Conservation (phyloP, 2,329 filamentous ascomycete genomes). For the Fusarium cicatricum region DNA sequence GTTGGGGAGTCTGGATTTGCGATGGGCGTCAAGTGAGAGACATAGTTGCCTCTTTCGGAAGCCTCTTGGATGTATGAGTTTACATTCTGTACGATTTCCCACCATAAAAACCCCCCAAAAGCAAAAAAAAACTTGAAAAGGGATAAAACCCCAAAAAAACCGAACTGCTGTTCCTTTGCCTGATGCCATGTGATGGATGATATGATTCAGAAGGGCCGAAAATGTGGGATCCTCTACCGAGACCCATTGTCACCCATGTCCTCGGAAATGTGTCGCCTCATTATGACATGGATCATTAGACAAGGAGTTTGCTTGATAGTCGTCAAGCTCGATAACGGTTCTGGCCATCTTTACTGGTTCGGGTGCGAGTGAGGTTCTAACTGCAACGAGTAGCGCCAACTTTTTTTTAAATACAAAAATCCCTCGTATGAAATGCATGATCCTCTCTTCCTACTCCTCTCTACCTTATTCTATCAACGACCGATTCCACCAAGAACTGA, state of each 20-base stretch:
- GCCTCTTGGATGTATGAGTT: slow-evolving; percentile 12
- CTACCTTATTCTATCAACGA: background rate
- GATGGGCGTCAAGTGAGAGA: slow-evolving; percentile 9
- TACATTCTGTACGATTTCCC: background rate
- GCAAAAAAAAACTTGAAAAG: slow-evolving; percentile 21
- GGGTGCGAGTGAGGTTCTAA: slow-evolving; percentile 15
- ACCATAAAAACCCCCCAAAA: slow-evolving; percentile 16
- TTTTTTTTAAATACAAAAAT: slow-evolving; percentile 15
- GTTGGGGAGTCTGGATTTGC: slow-evolving; percentile 18
- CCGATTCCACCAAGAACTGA: background rate
- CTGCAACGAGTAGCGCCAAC: slow-evolving; percentile 16
- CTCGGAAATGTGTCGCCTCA: slow-evolving; percentile 2
- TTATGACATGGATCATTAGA: slow-evolving; percentile 4
- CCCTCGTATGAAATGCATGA: background rate
- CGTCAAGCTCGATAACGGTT: slow-evolving; percentile 8
- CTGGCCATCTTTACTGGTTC: slow-evolving; percentile 3
- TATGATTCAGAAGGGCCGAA: slow-evolving; percentile 26
- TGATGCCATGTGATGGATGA: slow-evolving; percentile 3
- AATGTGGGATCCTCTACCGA: background rate
- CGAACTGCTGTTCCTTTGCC: background rate
- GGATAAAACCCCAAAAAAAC: slow-evolving; percentile 22
- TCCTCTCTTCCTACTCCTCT: slow-evolving; percentile 3
- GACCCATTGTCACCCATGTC: background rate
- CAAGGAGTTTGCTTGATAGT: background rate
- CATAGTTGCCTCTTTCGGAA: background rate